These are phyloP conservation scores for Malus hybrid DNA, from an alignment of 331 rosid species.

Conservation along the genomic window DNA sequence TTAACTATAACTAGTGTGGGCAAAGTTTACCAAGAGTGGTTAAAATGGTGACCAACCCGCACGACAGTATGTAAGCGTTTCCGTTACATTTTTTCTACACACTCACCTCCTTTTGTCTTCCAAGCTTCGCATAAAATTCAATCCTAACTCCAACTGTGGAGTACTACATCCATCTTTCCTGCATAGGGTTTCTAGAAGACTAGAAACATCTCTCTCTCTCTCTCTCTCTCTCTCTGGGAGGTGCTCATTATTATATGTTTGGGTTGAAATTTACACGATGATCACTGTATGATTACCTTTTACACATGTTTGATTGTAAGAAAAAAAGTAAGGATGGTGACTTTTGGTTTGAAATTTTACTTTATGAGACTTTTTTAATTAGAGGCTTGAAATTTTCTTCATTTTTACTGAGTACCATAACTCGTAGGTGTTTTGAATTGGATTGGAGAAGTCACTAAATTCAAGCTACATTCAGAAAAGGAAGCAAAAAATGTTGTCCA, in stretches of 20 bases:
- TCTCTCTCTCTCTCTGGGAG: background rate
- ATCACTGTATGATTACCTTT: background rate
- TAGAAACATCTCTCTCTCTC: background rate
- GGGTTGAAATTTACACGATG: background rate
- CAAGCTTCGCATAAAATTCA: background rate
- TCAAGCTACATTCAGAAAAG: background rate
- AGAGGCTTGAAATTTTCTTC: background rate
- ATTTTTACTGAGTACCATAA: background rate
- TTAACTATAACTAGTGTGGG: background rate
- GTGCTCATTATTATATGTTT: background rate
- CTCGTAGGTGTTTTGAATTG: background rate
- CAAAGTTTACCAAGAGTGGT: conserved; percentile 48
- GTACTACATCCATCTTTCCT: background rate
- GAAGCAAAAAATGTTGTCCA: background rate
- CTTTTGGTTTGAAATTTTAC: background rate
- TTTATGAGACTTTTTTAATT: background rate
- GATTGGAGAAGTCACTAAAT: background rate
- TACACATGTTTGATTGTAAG: background rate
- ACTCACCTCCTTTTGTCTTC: conserved; percentile 16
- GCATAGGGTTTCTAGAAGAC: background rate
- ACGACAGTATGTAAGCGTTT: conserved; percentile 32
- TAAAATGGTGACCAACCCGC: conserved; percentile 74
- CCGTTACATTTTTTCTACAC: conserved; percentile 19
- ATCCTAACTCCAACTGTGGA: conserved; percentile 4
- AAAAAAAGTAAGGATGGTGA: background rate